These are phyloP conservation scores for Panaeolus cyanescens DNA, from an alignment of 768 basidiomycete species.

Conservation along the genomic window DNA sequence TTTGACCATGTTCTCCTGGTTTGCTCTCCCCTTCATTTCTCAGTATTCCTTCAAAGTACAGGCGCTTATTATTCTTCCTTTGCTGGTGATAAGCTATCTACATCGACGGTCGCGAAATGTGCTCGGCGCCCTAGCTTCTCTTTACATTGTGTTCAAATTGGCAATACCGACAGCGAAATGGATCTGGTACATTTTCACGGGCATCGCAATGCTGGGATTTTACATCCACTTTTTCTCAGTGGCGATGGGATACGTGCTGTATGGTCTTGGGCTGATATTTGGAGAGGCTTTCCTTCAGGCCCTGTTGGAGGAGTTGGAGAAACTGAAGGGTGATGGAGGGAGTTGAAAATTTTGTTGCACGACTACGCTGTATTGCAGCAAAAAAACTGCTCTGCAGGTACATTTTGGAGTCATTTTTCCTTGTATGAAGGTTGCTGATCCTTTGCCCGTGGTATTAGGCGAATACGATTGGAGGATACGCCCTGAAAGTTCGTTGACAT, in stretches of 20 bases:
- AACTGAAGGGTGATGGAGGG: not conserved
- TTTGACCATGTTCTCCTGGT: conserved; percentile 1
- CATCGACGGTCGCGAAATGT: conserved; percentile 24
- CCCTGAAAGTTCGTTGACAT: not conserved
- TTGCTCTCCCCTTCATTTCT: conserved; percentile 26
- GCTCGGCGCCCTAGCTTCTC: conserved; percentile 20
- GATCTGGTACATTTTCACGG: conserved; percentile 27
- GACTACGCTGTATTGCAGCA: not conserved
- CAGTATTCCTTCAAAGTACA: conserved; percentile 32
- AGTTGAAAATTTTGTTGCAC: not conserved
- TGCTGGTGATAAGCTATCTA: conserved; percentile 30
- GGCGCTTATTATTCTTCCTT: conserved; percentile 21
- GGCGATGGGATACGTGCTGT: conserved; percentile 24
- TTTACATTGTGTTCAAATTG: conserved; percentile 28
- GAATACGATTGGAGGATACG: not conserved
- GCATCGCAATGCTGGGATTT: conserved; percentile 35
- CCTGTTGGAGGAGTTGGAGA: conserved; percentile 1
- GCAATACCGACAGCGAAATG: conserved; percentile 23
- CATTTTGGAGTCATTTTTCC: too few relatives aligned
- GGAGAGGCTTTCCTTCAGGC: conserved; percentile 10
- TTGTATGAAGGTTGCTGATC: not conserved
- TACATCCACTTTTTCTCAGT: conserved; percentile 35
- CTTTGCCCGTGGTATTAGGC: not conserved
- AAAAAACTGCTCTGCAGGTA: not conserved
- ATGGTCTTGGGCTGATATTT: conserved; percentile 16